These are phyloP conservation scores for Phoma herbarum DNA, from an alignment of 2,329 filamentous ascomycete genomes.

Conservation along the genomic window DNA sequence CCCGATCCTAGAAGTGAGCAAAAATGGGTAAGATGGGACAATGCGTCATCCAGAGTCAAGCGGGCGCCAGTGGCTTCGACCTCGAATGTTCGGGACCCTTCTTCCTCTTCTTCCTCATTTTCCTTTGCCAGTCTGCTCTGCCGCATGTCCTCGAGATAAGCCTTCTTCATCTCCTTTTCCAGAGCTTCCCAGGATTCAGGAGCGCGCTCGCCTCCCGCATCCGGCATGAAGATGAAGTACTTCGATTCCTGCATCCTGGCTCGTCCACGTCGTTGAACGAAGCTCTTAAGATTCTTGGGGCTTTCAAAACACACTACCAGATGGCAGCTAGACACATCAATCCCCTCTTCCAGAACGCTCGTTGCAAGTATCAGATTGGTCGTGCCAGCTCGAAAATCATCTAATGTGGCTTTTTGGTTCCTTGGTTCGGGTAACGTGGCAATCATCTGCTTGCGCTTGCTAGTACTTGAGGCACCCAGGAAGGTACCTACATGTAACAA, in stretches of 20 bases:
- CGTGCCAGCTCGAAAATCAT: conserved; percentile 61
- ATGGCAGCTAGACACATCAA: conserved; percentile 70
- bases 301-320: conserved; percentile 71
- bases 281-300: conserved; percentile 69
- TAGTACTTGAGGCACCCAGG: conserved; percentile 59
- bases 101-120: conserved; percentile 60
- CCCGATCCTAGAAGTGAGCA: conserved; percentile 69
- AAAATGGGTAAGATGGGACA: conserved; percentile 82
- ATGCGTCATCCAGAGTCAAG: conserved; percentile 76
- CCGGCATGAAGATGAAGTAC: conserved; percentile 61
- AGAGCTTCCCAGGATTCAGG: conserved; percentile 68
- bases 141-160: conserved; percentile 72
- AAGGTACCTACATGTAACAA: conserved; percentile 59
- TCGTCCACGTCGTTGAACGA: conserved; percentile 70
- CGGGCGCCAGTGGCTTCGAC: conserved; percentile 61
- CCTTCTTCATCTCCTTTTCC: conserved; percentile 75
- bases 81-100: conserved; percentile 39
- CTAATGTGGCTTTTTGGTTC: conserved; percentile 61
- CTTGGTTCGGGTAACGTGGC: conserved; percentile 59
- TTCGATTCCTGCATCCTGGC: conserved; percentile 67
- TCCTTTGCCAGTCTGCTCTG: conserved; percentile 56
- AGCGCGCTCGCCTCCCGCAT: conserved; percentile 38
- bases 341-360: conserved; percentile 67
- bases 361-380: conserved; percentile 68
- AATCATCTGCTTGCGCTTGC: conserved; percentile 57